Conservation (phyloP, 176 grass and related monocot species). For the Saccharum officinarum region DNA sequence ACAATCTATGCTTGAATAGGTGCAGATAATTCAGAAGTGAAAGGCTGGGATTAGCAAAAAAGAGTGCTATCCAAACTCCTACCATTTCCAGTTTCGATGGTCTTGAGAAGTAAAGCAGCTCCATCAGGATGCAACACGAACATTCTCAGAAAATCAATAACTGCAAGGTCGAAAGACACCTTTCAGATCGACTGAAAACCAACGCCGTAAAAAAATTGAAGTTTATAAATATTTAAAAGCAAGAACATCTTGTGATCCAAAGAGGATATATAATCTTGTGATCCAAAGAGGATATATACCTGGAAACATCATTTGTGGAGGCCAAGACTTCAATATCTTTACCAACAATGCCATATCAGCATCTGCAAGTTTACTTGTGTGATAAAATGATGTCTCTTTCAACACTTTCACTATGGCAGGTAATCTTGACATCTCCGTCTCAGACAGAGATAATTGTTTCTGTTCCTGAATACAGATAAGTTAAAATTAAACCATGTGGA, state of each 20-base stretch:
- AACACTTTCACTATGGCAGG: conserved; percentile 80
- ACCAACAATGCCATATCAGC: conserved; percentile 70
- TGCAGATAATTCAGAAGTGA: conserved; percentile 6
- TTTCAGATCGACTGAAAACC: conserved; percentile 26
- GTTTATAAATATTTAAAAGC: conserved; percentile 8
- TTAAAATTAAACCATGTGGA: conserved; percentile 16
- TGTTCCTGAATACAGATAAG: conserved; percentile 61
- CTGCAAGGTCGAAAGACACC: conserved; percentile 51
- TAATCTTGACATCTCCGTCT: conserved; percentile 85
- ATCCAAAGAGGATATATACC: conserved; percentile 57
- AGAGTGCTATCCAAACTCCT: not conserved
- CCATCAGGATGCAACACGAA: conserved; percentile 91
- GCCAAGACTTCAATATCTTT: conserved; percentile 85
- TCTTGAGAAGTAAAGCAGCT: conserved; percentile 71
- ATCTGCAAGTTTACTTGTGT: conserved; percentile 82
- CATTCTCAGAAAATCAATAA: conserved; percentile 90
- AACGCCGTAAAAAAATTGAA: not conserved
- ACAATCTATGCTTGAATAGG: conserved; percentile 5
- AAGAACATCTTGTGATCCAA: conserved; percentile 2
- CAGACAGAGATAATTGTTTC: conserved; percentile 61
- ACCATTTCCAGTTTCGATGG: conserved; percentile 76
- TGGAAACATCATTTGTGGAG: conserved; percentile 81
- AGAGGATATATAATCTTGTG: no score
- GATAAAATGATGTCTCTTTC: conserved; percentile 92
- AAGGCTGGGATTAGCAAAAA: conserved; percentile 2